Evolutionary conservation across 177 flowering plant species (phyloP).

Genomic region (Tripterygium wilfordii): DNA sequence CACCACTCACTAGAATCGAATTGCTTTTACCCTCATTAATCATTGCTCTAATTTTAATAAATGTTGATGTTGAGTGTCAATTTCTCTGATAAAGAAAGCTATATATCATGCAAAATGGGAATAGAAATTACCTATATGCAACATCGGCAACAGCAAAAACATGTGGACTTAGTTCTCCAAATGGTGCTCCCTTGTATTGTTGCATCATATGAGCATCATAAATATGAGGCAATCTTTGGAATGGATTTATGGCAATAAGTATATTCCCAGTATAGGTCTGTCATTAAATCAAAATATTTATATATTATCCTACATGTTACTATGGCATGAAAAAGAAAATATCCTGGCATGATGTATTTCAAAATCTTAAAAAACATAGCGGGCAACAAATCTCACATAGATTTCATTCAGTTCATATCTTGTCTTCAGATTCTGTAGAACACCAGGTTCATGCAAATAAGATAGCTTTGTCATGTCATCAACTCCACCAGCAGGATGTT

Average conservation of each 20-base stretch:
- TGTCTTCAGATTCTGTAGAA: slow-evolving; percentile 47
- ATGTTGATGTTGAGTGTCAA: not conserved
- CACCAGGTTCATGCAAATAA: slow-evolving; percentile 83
- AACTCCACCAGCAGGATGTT: slow-evolving; percentile 79
- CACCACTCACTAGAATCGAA: slow-evolving; percentile 85
- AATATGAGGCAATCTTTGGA: slow-evolving; percentile 59
- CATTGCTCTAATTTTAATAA: slow-evolving; percentile 53
- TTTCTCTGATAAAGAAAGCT: not conserved
- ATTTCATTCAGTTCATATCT: slow-evolving; percentile 84
- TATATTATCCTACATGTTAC: not conserved
- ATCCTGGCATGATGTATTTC: not conserved
- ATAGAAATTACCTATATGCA: slow-evolving; percentile 43
- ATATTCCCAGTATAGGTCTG: slow-evolving; percentile 80
- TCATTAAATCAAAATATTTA: not conserved
- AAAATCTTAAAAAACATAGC: not conserved
- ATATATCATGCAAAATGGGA: not conserved
- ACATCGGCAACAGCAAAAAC: slow-evolving; percentile 79
- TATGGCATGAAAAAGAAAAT: not conserved
- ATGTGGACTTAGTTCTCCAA: slow-evolving; percentile 74
- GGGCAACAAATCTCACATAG: slow-evolving; percentile 38
- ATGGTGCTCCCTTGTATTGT: slow-evolving; percentile 69
- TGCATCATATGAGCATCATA: slow-evolving; percentile 68
- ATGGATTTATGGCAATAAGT: slow-evolving; percentile 71
- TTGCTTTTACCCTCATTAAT: slow-evolving; percentile 76
- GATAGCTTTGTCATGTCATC: slow-evolving; percentile 87